Base-by-base conservation (phyloP, 1,139 yeast species). In the Meyerozyma smithsonii region DNA sequence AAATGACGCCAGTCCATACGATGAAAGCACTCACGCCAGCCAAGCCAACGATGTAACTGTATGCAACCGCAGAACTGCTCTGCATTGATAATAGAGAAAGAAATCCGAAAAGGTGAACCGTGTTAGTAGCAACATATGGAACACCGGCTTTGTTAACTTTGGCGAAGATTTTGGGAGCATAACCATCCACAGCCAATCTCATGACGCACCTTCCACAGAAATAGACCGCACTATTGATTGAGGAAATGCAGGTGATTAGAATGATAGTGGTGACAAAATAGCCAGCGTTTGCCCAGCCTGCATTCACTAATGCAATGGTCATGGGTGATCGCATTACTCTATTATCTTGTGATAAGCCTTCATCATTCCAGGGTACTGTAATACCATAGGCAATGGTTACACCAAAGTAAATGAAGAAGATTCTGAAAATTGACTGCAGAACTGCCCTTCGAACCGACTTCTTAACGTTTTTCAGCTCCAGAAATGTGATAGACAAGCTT, bases 21-120 rank as follows among this genome's bases (percentile, higher is more conserved):
- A 83, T 56, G 40, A 84, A 69, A 38, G 89, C 90, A 35, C 83
- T 79, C 46, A 83, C 79, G 24, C 89, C 79, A 30, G 82, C 82
- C 46, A 81, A 79, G 55, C 81, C 82, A 40, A 83, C 81, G 46
- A 84, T 79, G 68, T 84, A 82, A 39, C 64, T 65, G 61, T 84
- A 83, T n/a, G 81, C 75, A 20, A 65, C 61, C 5, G 77, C 64
- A 0, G 87, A 72, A 3, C 72, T 61, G 1, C 77, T 61, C 0
- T 84, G 69, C 34, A 73, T 74, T 46, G 75, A 79, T 74, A 84
- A 77, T 58, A 74, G 83, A 2, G 87, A 78, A 49, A 83, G 68
- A 36, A 71, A 64, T 39, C 83, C 76, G 58, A 81, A 79, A 2
- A 56, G 38, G 4, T 70, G 56, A 4, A 23, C 25, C n/a, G 25